These are phyloP conservation scores for Pythium volutum DNA, from an alignment of 352 stramenopile species.

Conservation along the genomic window DNA sequence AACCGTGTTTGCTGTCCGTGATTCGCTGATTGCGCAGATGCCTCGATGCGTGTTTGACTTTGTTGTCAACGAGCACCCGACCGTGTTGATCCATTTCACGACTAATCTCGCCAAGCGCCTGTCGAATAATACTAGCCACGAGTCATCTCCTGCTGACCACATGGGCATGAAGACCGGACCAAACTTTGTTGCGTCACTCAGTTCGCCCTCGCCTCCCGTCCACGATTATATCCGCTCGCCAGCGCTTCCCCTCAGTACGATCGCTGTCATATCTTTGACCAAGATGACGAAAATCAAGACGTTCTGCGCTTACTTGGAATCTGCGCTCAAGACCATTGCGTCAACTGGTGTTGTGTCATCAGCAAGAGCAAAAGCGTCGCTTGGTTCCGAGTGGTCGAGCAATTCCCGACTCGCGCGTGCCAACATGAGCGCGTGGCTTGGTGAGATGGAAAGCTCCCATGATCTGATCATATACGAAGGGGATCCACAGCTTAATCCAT, in stretches of 20 bases:
- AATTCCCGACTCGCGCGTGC: conserved; percentile 60
- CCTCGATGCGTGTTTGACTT: conserved; percentile 85
- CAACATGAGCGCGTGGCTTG: conserved; percentile 78
- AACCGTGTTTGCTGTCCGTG: conserved; percentile 81
- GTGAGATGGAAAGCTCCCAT: conserved; percentile 73
- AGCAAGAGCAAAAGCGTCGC: conserved; percentile 51
- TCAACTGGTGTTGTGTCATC: conserved; percentile 72
- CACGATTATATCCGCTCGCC: conserved; percentile 26
- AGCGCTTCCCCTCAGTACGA: conserved; percentile 57
- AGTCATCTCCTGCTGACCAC: conserved; percentile 33
- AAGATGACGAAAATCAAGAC: conserved; percentile 71
- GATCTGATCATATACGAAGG: conserved; percentile 84
- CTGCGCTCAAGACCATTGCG: conserved; percentile 62
- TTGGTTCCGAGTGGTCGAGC: conserved; percentile 69
- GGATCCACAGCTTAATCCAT: conserved; percentile 62
- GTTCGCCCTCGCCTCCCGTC: conserved; percentile 23
- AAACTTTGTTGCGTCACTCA: conserved; percentile 61
- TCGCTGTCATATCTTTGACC: conserved; percentile 76
- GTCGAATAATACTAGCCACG: conserved; percentile 38
- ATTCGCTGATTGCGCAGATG: conserved; percentile 88
- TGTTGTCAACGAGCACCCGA: conserved; percentile 62
- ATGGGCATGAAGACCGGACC: conserved; percentile 32
- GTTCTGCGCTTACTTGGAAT: conserved; percentile 66
- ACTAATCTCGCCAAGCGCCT: conserved; percentile 66
- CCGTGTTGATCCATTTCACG: conserved; percentile 78